Evolutionary conservation across 495 filamentous ascomycete genomes (phyloP), one percentile per base, ranked within the genome.

Genomic region (Xylaria venustula): DNA sequence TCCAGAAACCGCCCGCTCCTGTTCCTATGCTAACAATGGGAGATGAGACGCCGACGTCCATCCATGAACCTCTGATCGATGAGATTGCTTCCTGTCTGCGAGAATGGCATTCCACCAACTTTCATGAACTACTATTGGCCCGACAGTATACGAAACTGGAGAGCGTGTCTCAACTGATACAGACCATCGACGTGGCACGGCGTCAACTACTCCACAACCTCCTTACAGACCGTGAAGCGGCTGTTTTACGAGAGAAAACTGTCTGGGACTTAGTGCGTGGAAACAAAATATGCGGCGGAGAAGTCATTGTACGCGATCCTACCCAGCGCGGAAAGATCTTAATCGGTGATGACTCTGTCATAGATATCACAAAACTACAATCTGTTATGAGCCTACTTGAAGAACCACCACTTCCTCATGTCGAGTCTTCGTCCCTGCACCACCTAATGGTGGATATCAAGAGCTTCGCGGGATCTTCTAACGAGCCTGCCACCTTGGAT

Each of bases 11-110:
- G 25, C 83, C 90, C 2, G 95, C 95, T 8, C 94, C 94, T 0
- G 95, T 98, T 2, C 94, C 94, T 7, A 93, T 97, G 90, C 81
- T 98, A 37, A 96, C 97, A 71, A 91, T 98, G 67, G 95, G 95
- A 23, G 94, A 98, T 64, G 94, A 98, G 78, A 96, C 92, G 0
- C 88, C 92, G 3, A 93, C 90, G 2, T 96, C 91, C 2, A 81
- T 85, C 12, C 84, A 90, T 23, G 94, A 99, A 71, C 94, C 94
- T 2, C 77, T 99, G 57, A 92, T 99, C 11, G 95, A 98, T 72
- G 94, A 99, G 70, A 97, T 98, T 70, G 92, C 93, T 17, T 96
- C 91, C 7, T 98, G 93, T 71, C 76, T 99, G 30, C 85, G 93
- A 25, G 94, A 99, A 79, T 99, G 94, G 94, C 93, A 99, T 73